These are phyloP conservation scores for Rhizophora apiculata DNA, from an alignment of 345 rosid species.

Conservation along the genomic window DNA sequence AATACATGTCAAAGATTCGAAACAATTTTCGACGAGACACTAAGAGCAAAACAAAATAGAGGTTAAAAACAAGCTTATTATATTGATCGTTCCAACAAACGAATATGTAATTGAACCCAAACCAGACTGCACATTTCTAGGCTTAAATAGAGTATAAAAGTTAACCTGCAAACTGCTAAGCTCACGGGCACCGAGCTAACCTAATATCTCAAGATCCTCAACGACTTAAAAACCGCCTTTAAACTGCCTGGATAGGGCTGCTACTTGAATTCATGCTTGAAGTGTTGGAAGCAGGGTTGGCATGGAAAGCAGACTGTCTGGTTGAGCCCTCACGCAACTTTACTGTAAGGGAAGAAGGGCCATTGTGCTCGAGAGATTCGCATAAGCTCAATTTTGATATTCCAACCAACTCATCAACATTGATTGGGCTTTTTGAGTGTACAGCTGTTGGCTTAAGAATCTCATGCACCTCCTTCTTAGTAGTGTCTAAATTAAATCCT, in stretches of 20 bases:
- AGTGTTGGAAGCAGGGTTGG: slow-evolving; percentile 16
- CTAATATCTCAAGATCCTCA: slow-evolving; percentile 16
- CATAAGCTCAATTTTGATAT: slow-evolving; percentile 32
- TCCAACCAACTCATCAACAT: slow-evolving; percentile 33
- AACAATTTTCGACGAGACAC: slow-evolving; percentile 31
- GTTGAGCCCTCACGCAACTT: slow-evolving; percentile 28
- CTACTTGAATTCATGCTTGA: slow-evolving; percentile 21
- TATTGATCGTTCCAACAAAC: slow-evolving; percentile 26
- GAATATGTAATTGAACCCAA: slow-evolving; percentile 25
- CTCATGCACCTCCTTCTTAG: slow-evolving; percentile 28
- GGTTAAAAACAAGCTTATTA: slow-evolving; percentile 24
- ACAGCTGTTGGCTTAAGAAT: slow-evolving; percentile 35
- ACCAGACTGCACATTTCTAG: slow-evolving; percentile 34
- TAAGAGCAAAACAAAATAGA: slow-evolving; percentile 15
- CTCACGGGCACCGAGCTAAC: slow-evolving; percentile 24
- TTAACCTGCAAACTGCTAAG: slow-evolving; percentile 19
- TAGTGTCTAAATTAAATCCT: slow-evolving; percentile 36
- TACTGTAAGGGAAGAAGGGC: slow-evolving; percentile 28
- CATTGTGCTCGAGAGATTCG: slow-evolving; percentile 21
- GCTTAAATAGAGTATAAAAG: slow-evolving; percentile 28
- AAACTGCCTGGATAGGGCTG: slow-evolving; percentile 30
- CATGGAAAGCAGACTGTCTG: slow-evolving; percentile 33
- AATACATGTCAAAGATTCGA: slow-evolving; percentile 23
- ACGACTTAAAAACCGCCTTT: slow-evolving; percentile 7
- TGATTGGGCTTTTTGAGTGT: slow-evolving; percentile 31